A percentile compares a stretch with the other conserved stretches of the same genome.
phyloP scores from a whole-genome alignment of 2,329 filamentous ascomycete genomes.

The Stagonosporopsis cucurbitacearum region DNA sequence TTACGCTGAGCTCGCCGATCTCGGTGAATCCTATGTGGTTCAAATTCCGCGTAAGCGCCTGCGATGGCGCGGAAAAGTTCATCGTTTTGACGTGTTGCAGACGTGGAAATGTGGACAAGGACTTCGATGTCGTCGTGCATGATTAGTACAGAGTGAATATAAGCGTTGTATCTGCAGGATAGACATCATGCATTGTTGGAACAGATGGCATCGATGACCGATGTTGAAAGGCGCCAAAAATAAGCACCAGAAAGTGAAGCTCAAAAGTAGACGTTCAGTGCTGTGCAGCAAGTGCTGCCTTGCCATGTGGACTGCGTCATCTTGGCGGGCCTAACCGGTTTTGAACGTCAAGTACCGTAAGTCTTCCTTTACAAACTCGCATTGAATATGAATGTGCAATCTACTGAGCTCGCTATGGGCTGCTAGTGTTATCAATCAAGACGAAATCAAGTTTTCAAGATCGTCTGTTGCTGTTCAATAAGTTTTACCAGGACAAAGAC shows the following conservation, averaged over 20 bases:
- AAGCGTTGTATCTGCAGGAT: conserved; percentile 7
- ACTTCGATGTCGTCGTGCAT: conserved; percentile 54
- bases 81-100: conserved; percentile 52
- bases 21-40: conserved; percentile 18
- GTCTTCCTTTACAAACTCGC: not conserved
- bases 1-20: not conserved
- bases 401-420: not conserved
- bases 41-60: conserved; percentile 50
- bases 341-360: not conserved
- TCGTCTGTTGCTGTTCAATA: not conserved
- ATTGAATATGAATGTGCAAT: not conserved
- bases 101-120: conserved; percentile 55
- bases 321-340: not conserved
- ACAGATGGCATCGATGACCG: not conserved
- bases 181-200: conserved; percentile 14
- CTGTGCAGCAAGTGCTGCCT: not conserved
- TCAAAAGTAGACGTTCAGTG: not conserved
- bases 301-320: not conserved
- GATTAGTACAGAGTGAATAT: conserved; percentile 7
- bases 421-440: not conserved
- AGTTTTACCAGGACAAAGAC: too few species aligned
- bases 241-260: not conserved
- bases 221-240: not conserved
- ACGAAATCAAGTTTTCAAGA: too few species aligned
- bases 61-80: conserved; percentile 50